Conservation (phyloP, 257 asterid genomes). For the Apocynum venetum region DNA sequence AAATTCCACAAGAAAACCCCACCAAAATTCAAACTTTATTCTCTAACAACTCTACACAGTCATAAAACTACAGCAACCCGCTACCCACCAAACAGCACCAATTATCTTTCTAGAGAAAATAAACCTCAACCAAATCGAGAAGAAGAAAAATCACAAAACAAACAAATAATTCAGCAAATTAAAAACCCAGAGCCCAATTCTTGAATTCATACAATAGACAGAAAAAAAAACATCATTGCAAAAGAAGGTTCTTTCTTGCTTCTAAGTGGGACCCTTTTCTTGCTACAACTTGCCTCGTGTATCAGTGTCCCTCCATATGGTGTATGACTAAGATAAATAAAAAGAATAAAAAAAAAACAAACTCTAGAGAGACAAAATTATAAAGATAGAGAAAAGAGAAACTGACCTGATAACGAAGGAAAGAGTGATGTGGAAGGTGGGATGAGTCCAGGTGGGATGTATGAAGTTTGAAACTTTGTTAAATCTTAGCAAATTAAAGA, state of each 20-base stretch:
- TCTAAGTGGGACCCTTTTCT: neutral
- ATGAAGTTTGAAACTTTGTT: neutral
- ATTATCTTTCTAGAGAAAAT: neutral
- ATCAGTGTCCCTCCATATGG: neutral
- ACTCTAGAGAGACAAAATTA: neutral
- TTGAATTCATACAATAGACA: neutral
- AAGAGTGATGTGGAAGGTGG: constrained; percentile 39
- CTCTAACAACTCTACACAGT: neutral
- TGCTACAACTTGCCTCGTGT: neutral
- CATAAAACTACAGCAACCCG: neutral
- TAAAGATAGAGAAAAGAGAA: constrained; percentile 6
- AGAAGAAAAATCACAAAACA: neutral
- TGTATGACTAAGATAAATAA: neutral
- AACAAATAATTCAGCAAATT: neutral
- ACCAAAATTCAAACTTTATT: neutral
- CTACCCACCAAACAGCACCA: neutral
- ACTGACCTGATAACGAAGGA: constrained; percentile 32
- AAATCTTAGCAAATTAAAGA: neutral
- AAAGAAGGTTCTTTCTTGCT: neutral
- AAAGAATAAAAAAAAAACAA: neutral
- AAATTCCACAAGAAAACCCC: neutral
- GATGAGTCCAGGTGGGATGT: constrained; percentile 29
- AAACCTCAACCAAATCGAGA: neutral
- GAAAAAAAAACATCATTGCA: neutral
- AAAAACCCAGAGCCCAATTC: constrained; percentile 10